A percentile compares a stretch with the other conserved stretches of the same genome.
These are phyloP conservation scores for Hymenotorrendiella dingleyae DNA, from an alignment of 2,329 filamentous ascomycete genomes.

Conservation along the genomic window DNA sequence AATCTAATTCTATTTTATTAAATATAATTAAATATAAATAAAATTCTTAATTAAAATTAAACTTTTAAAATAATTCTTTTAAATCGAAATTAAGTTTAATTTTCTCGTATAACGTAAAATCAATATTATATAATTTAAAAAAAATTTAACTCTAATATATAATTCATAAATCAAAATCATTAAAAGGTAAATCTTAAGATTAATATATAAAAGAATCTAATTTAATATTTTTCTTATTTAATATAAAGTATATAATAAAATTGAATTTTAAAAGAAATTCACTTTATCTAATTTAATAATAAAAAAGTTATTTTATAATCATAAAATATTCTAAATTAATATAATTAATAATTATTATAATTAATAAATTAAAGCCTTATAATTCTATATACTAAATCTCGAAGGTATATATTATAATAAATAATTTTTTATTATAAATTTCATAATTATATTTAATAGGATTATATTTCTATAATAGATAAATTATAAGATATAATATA, in stretches of 20 bases:
- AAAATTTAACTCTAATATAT: not conserved
- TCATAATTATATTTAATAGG: slow-evolving; percentile 28
- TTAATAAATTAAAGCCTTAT: not conserved
- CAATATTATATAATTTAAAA: not conserved
- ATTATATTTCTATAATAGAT: slow-evolving; percentile 22
- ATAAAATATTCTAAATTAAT: too few relatives aligned
- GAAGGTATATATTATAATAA: slow-evolving; percentile 23
- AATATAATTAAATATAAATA: too few relatives aligned
- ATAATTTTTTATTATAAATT: slow-evolving; percentile 30
- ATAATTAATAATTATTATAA: slow-evolving; percentile 5
- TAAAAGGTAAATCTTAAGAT: not conserved
- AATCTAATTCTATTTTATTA: not conserved
- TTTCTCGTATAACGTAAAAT: not conserved
- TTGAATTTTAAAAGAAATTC: too few relatives aligned
- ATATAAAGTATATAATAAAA: too few relatives aligned
- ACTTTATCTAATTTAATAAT: too few relatives aligned
- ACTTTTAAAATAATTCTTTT: too few relatives aligned
- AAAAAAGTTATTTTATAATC: not conserved
- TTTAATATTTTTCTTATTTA: not conserved
- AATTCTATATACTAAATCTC: slow-evolving; percentile 6
- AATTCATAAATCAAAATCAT: not conserved
- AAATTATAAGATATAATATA: slow-evolving; percentile 17
- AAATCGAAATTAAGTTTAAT: too few relatives aligned
- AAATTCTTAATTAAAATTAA: too few relatives aligned
- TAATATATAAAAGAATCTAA: not conserved